These are phyloP conservation scores for Gnomoniopsis sp. DNA, from an alignment of 2,329 filamentous ascomycete genomes.

Conservation along the genomic window DNA sequence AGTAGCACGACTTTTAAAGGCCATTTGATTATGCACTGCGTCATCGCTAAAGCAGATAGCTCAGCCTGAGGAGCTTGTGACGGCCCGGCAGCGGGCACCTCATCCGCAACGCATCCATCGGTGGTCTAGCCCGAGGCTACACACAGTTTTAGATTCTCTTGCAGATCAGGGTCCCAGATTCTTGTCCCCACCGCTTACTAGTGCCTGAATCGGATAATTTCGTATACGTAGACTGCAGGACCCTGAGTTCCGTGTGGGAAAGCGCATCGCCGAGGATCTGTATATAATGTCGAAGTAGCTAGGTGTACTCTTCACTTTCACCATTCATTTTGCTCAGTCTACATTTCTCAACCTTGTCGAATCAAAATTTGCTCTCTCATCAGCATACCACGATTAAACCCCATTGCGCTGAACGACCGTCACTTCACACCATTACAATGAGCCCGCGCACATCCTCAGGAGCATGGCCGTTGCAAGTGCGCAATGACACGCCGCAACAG, in stretches of 20 bases:
- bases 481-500: neutral
- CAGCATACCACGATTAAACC: neutral
- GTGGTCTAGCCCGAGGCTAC: no score
- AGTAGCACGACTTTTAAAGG: no score
- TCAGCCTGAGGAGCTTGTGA: no score
- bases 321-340: neutral
- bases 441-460: constrained; percentile 3
- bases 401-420: no score
- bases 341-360: neutral
- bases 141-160: no score
- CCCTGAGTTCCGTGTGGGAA: neutral
- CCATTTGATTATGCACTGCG: no score
- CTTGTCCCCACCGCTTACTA: no score
- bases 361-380: no score
- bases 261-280: neutral
- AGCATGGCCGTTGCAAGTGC: neutral
- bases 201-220: neutral
- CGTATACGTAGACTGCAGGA: neutral
- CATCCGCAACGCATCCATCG: no score
- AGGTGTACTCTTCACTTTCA: neutral
- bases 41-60: no score
- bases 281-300: neutral
- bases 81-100: no score
- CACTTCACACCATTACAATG: neutral
- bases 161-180: no score